These are phyloP conservation scores for Sugiyamaella marilandica DNA, from an alignment of 805 yeast species.

Conservation along the genomic window DNA sequence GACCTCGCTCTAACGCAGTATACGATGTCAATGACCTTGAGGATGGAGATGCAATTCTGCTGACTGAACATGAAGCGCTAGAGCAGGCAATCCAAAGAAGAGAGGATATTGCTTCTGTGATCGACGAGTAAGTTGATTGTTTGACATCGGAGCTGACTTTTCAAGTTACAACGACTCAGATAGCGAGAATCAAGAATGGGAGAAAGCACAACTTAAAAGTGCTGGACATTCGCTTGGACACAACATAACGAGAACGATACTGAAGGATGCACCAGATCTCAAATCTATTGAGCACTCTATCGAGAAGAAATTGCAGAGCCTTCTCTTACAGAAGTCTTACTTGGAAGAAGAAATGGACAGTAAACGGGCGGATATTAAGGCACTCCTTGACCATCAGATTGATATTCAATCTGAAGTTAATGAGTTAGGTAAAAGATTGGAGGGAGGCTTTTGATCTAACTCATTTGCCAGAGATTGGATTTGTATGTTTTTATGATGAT, in stretches of 20 bases:
- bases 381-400: background rate
- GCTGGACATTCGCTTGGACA: background rate
- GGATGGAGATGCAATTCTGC: background rate
- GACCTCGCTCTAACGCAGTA: background rate
- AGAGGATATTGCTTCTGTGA: background rate
- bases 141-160: no score
- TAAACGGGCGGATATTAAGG: background rate
- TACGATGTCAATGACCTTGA: background rate
- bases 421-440: background rate
- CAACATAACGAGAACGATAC: background rate
- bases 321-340: background rate
- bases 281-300: background rate
- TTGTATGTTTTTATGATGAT: no score
- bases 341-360: background rate
- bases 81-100: background rate
- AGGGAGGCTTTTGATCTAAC: background rate
- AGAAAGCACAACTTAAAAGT: background rate
- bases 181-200: background rate
- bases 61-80: background rate
- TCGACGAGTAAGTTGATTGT: background rate
- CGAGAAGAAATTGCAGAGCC: background rate
- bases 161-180: background rate
- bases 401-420: background rate
- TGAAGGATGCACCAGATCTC: background rate
- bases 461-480: no score